Evolutionary conservation across 176 grass and related monocot species (phyloP), one percentile per base, ranked within the genome.

Genomic region (Aegilops bicornis): DNA sequence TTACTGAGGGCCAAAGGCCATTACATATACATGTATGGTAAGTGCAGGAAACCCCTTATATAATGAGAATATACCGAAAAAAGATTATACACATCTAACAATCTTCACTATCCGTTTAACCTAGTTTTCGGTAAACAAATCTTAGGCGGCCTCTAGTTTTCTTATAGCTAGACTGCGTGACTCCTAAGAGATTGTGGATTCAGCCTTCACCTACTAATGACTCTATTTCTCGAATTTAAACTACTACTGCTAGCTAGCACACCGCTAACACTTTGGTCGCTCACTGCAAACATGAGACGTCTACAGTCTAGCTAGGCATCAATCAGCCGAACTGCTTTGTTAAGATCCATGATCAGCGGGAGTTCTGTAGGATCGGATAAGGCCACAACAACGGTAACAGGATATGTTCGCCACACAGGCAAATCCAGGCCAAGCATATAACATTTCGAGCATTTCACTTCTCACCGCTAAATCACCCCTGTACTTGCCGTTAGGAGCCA

Each of bases 401-500:
- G 6, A 54, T 19, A 59, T 59, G 54, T 59, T 8, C 17, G 54
- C 54, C 54, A 22, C 7, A 59, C 1, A 59, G 3, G 19, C 19
- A 59, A 59, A 59, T 8, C 54, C 2, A 59, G 15, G 15, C 25
- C 73, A 31, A 30, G 4, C 73, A 76, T 19, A 52, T 25, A 76
- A 15, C 29, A 76, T 76, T 39, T 15, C 33, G 39, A 52, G 1
- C 36, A 50, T 73, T 50, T 52, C n/a, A 64, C 15, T 39, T 76
- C 16, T 31, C 35, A 25, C 11, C 43, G 45, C n/a, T 8, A 59
- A 59, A 20, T 16, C 8, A 33, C 10, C 9, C 76, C 88, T 74
- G 68, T 27, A 62, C 47, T 70, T 82, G 27, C 78, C 88, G 50
- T 62, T 79, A 84, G 17, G 54, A 47, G 80, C 40, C 85, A 77